Base-by-base conservation (phyloP, 1,139 yeast genomes). In the Suhomyces guaymorum region DNA sequence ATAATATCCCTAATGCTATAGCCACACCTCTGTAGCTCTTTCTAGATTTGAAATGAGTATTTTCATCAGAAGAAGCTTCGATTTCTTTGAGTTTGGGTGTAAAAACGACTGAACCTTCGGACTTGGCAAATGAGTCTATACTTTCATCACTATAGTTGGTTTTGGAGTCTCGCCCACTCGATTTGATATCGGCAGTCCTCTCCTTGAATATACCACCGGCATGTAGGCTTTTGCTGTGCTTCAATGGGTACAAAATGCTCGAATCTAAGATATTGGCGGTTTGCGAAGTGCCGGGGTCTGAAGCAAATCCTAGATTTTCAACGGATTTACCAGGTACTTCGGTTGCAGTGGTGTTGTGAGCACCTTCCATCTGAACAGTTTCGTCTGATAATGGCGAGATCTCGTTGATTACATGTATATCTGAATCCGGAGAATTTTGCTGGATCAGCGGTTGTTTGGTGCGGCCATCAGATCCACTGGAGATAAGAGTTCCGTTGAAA, bases 401-500 rank as follows among this genome's bases (percentile, higher is more conserved):
- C 8, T 48, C 51, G 15, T 28, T 22, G 21, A 22, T 15, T 9
- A 22, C 22, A n/a, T 22, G 8, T 7, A 26, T 15, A 7, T 17
- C 11, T 7, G 23, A 6, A 12, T 28, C 23, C 22, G 32, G 26
- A 21, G 11, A n/a, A 10, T 10, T 23, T 9, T 23, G 6, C 10
- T n/a, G 26, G 5, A 23, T 5, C 5, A 12, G 14, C 8, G 26
- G 26, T 9, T 28, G 24, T 9, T 32, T 24, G 8, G 12, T 12
- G 10, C n/a, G 21, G 20, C 27, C 27, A 4, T 50, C 46, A 4
- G 55, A 46, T 4, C 47, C 41, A 3, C 49, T 30, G 40, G 48
- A 49, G 4, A 51, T 23, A 23, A 52, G 38, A 5, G 58, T 50
- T 9, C 38, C 56, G 33, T 54, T 54, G 29, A 54, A 48, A 3